Evolutionary conservation across 225 moss, liverwort and hornwort species (phyloP).

Genomic region (Antitrichia curtipendula): DNA sequence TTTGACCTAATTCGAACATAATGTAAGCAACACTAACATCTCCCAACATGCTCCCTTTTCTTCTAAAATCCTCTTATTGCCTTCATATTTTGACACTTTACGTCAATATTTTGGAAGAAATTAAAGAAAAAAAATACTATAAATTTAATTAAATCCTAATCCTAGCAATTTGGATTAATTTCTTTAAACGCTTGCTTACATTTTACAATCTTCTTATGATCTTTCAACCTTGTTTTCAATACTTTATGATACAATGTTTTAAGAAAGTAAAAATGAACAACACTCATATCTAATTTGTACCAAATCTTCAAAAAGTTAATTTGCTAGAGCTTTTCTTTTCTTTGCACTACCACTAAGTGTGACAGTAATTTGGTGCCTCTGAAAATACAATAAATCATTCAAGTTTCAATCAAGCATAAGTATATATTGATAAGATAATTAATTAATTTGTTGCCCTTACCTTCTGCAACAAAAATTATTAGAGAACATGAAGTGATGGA

Average conservation of each 20-base stretch:
- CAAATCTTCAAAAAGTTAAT: too few species aligned
- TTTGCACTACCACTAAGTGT: rapidly evolving
- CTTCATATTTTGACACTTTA: neutral
- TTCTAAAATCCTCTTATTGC: neutral
- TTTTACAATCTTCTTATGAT: neutral
- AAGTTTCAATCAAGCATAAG: neutral
- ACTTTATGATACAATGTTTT: too few species aligned
- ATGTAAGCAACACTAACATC: neutral
- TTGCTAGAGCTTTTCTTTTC: rapidly evolving
- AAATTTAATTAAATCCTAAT: neutral
- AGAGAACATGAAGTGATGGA: neutral
- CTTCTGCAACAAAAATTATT: neutral
- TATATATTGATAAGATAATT: neutral
- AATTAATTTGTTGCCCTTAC: rapidly evolving
- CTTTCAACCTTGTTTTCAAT: neutral
- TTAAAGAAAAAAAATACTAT: too few species aligned
- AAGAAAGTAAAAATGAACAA: neutral
- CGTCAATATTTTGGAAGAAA: neutral
- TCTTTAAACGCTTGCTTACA: neutral
- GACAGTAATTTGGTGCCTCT: too few species aligned
- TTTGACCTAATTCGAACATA: neutral
- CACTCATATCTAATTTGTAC: neutral
- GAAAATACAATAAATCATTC: neutral
- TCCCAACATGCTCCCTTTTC: rapidly evolving
- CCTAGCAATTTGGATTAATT: rapidly evolving